These are phyloP conservation scores for Oenanthe sinensis DNA, from an alignment of 129 eudicot genomes.

Conservation along the genomic window DNA sequence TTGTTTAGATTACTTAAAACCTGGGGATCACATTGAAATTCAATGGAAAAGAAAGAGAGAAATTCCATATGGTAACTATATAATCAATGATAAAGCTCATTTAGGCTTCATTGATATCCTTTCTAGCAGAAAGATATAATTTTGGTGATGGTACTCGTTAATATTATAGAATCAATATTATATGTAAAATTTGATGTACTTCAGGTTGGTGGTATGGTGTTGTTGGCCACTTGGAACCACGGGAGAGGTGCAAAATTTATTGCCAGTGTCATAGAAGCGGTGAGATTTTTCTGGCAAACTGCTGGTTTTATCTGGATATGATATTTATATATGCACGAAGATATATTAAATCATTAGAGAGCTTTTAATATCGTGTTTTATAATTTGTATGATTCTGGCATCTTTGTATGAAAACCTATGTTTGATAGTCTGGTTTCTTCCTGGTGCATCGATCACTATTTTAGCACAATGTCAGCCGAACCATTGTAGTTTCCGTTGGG, in stretches of 20 bases:
- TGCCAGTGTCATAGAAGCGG: conserved; percentile 79
- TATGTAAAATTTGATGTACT: conserved; percentile 2
- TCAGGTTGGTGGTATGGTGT: conserved; percentile 99
- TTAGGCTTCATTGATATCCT: background rate
- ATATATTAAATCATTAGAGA: background rate
- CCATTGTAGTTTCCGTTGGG: background rate
- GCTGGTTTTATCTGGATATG: background rate
- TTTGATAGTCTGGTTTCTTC: background rate
- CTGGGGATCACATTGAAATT: conserved; percentile 77
- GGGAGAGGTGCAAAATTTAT: conserved; percentile 46
- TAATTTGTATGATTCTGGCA: background rate
- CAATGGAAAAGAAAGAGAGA: conserved; percentile 74
- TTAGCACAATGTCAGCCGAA: background rate
- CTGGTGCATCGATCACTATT: background rate
- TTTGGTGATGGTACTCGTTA: too few species aligned
- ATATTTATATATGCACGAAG: background rate
- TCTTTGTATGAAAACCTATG: background rate
- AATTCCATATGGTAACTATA: conserved; percentile 56
- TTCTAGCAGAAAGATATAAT: too few species aligned
- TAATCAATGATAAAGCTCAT: background rate
- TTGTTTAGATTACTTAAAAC: conserved; percentile 55
- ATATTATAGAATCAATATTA: too few species aligned
- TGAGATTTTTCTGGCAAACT: conserved; percentile 16
- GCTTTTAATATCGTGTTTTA: too few species aligned
- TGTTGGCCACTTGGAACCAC: conserved; percentile 78